Evolutionary conservation across 2,329 filamentous ascomycete genomes (phyloP).

Genomic region (Paecilomyces sp.): DNA sequence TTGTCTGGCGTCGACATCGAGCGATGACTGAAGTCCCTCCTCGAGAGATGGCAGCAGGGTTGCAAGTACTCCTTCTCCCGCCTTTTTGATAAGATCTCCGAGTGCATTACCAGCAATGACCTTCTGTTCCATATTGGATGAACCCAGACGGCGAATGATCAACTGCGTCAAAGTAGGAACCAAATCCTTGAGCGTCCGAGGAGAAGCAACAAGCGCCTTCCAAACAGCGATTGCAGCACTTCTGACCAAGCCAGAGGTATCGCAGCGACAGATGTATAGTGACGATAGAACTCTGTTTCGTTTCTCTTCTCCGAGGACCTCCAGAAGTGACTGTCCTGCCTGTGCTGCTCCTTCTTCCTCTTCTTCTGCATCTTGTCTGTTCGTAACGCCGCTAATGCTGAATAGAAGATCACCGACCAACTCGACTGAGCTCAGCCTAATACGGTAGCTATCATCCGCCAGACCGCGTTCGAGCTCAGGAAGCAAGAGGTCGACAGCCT

Average conservation of each 20-base stretch:
- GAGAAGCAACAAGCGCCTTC: slow-evolving; percentile 92
- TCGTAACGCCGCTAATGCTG: slow-evolving; percentile 91
- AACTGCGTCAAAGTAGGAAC: slow-evolving; percentile 91
- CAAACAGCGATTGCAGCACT: slow-evolving; percentile 86
- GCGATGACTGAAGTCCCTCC: slow-evolving; percentile 79
- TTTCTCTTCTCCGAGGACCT: slow-evolving; percentile 91
- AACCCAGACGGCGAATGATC: slow-evolving; percentile 87
- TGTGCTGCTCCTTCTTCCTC: slow-evolving; percentile 71
- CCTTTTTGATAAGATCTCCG: slow-evolving; percentile 93
- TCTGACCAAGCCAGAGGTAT: slow-evolving; percentile 87
- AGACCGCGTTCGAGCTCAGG: slow-evolving; percentile 93
- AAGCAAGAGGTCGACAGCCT: slow-evolving; percentile 86
- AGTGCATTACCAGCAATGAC: slow-evolving; percentile 96
- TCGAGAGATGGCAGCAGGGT: slow-evolving; percentile 86
- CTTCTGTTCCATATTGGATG: slow-evolving; percentile 97
- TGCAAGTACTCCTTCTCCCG: slow-evolving; percentile 85
- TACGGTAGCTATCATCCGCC: slow-evolving; percentile 95
- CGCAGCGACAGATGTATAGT: slow-evolving; percentile 93
- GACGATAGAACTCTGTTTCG: slow-evolving; percentile 96
- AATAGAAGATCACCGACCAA: slow-evolving; percentile 94
- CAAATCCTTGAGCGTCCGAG: slow-evolving; percentile 87
- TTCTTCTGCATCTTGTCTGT: slow-evolving; percentile 70
- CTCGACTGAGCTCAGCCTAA: slow-evolving; percentile 96
- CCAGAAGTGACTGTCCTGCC: slow-evolving; percentile 85
- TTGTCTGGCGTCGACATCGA: slow-evolving; percentile 87